Evolutionary conservation across 1,284 basidiomycete genomes (phyloP), one percentile per base, ranked within the genome.

Genomic region (Apiotrichum laibachii): DNA sequence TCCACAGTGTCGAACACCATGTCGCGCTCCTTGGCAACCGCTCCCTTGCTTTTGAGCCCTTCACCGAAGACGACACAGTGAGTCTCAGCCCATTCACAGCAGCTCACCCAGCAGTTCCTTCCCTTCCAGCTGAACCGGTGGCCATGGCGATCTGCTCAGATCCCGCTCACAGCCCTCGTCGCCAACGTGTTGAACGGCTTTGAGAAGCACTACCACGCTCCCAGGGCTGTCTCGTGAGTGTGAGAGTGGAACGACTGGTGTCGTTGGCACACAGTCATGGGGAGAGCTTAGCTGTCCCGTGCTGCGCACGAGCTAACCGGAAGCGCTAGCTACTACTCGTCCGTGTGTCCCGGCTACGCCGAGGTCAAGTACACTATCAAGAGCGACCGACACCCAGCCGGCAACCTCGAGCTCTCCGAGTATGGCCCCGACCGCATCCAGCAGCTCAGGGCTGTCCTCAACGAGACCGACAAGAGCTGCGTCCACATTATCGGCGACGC

Each of bases 111-210:
- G 22, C 46, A 70, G 68, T 54, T 61, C 37, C 58, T 72, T 4
- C 70, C 74, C 0, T 67, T 73, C 53, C 50, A 55, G 15, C 37
- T 68, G 13, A 48, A 47, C 4, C 53, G 57, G 7, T 76, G 71
- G 70, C 72, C 76, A 19, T 76, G 75, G 72, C 63, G 70, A 1
- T 68, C 65, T 3, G 63, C 71, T 0, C 57, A 64, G 22, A 72
- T 79, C 42, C 77, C 77, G 1, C 66, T 77, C 26, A 71, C 72
- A 7, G 75, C 76, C 3, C 67, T 72, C 40, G 59, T 76, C 6
- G 63, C 68, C 10, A 71, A 67, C 10, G 69, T 73, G 21, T 60
- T 72, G 37, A 73, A 63, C 33, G 75, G 75, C 15, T 76, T 76
- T 53, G 77, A 78, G 62, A 42, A 35, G 21, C 68, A 68, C 44